phyloP scores from a whole-genome alignment of 345 rosid genomes.

The Kernera saxatilis region DNA sequence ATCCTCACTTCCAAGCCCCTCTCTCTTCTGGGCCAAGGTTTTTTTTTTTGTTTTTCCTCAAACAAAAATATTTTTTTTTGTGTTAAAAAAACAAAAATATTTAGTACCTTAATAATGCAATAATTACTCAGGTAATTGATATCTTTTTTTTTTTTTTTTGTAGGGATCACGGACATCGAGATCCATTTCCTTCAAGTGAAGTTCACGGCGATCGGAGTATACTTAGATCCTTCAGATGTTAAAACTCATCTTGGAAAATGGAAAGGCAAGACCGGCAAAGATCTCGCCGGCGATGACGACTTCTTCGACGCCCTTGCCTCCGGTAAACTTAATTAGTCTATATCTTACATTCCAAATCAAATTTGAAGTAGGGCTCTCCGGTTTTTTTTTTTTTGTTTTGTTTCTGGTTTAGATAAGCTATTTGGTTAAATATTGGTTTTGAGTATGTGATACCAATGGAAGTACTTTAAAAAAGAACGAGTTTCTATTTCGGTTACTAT shows the following conservation, averaged over 20 bases:
- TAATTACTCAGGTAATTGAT: not conserved
- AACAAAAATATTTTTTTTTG: not conserved
- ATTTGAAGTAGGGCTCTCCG: not conserved
- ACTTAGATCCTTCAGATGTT: slow-evolving; percentile 65
- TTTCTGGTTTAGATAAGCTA: not conserved
- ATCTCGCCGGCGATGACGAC: slow-evolving; percentile 60
- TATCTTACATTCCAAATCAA: not conserved
- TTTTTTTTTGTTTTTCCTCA: not conserved
- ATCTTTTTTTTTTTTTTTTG: not conserved
- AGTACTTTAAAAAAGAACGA: not conserved
- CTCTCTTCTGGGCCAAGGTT: slow-evolving; percentile 69
- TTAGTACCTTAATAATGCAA: not conserved
- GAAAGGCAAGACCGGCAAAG: slow-evolving; percentile 67
- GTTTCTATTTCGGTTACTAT: not conserved
- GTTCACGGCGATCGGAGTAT: slow-evolving; percentile 92
- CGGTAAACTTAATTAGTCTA: slow-evolving; percentile 37
- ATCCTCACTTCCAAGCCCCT: slow-evolving; percentile 55
- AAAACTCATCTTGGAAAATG: slow-evolving; percentile 50
- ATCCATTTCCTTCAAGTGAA: slow-evolving; percentile 91
- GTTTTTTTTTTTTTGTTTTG: not conserved
- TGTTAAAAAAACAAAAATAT: not conserved
- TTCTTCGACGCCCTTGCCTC: slow-evolving; percentile 71
- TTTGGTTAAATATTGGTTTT: not conserved
- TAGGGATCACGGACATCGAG: slow-evolving; percentile 91
- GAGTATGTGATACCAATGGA: not conserved